Evolutionary conservation across 345 rosid genomes (phyloP).

Genomic region (Gossypium sturtianum): DNA sequence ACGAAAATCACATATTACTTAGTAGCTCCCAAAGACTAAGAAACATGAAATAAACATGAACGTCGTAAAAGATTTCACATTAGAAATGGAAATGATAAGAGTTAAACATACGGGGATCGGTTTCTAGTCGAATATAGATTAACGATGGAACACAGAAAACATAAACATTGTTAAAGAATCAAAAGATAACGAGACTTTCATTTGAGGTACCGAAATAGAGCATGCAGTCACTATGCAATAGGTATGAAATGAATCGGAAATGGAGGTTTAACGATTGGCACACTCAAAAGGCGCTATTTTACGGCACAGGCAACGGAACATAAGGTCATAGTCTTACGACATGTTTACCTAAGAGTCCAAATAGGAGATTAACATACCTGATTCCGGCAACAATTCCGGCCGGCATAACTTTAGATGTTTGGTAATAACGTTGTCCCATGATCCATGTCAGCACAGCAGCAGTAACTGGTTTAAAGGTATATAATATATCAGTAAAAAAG

Average conservation of each 20-base stretch:
- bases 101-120: background rate
- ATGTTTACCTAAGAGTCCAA: background rate
- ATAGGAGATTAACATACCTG: slow-evolving; percentile 39
- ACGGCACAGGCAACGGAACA: background rate
- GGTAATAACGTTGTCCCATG: slow-evolving; percentile 86
- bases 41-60: background rate
- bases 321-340: background rate
- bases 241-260: background rate
- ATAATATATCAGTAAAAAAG: slow-evolving; percentile 8
- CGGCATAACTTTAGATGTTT: slow-evolving; percentile 90
- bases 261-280: background rate
- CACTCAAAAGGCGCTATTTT: background rate
- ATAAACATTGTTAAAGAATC: background rate
- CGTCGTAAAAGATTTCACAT: background rate
- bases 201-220: background rate
- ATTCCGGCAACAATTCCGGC: slow-evolving; percentile 84
- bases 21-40: slow-evolving; percentile 6
- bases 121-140: background rate
- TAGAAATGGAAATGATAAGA: background rate
- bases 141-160: background rate
- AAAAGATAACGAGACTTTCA: background rate
- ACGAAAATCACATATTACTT: slow-evolving; percentile 11
- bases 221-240: background rate
- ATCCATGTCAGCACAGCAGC: slow-evolving; percentile 64
- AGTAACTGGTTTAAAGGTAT: slow-evolving; percentile 37